Conservation (phyloP, 1,284 basidiomycete species). For the Melampsora americana region DNA sequence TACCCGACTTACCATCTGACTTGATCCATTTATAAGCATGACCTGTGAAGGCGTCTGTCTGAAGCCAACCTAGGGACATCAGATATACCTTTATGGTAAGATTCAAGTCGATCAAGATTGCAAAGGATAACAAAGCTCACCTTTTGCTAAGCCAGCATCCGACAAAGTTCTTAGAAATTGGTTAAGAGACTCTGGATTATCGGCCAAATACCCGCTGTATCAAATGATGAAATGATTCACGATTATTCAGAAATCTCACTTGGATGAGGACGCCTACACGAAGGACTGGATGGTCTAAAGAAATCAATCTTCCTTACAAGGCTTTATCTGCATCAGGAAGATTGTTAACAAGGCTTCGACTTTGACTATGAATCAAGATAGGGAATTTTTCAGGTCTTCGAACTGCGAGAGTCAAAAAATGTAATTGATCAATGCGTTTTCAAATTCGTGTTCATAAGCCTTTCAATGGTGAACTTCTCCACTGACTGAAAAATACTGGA, state of each 20-base stretch:
- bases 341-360: slow-evolving; percentile 21
- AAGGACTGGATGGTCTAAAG: neutral
- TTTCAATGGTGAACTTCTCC: too few species aligned
- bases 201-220: slow-evolving; percentile 22
- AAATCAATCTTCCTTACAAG: slow-evolving; percentile 6
- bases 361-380: slow-evolving; percentile 29
- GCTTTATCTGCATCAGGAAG: slow-evolving; percentile 15
- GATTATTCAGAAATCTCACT: neutral
- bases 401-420: slow-evolving; percentile 1
- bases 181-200: slow-evolving; percentile 34
- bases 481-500: slow-evolving; percentile 34
- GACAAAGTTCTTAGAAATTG: slow-evolving; percentile 31
- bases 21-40: slow-evolving; percentile 35
- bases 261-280: neutral
- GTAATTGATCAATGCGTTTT: neutral
- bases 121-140: neutral
- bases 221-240: too few species aligned
- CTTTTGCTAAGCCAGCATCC: slow-evolving; percentile 21
- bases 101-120: too few species aligned
- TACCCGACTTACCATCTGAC: slow-evolving; percentile 18
- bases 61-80: slow-evolving; percentile 25
- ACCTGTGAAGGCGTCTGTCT: slow-evolving; percentile 19
- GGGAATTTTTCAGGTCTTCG: slow-evolving; percentile 35
- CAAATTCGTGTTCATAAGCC: neutral
- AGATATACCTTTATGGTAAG: neutral